phyloP scores from a whole-genome alignment of 1,284 basidiomycete genomes.

The Cutaneotrichosporon sp. region DNA sequence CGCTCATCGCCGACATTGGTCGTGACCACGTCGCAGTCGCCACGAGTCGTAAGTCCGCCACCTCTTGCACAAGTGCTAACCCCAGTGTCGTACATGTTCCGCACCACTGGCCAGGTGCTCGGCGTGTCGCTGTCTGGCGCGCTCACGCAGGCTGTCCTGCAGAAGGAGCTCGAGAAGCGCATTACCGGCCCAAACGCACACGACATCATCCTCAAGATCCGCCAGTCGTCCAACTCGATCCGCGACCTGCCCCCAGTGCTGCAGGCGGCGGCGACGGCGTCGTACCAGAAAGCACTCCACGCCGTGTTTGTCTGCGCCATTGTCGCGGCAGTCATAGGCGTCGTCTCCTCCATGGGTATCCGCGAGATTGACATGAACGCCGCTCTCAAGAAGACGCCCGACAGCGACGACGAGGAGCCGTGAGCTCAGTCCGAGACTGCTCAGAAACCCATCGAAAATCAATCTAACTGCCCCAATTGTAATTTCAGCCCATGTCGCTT shows the following conservation, averaged over 20 bases:
- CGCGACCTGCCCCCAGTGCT: slow-evolving; percentile 60
- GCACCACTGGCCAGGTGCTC: slow-evolving; percentile 84
- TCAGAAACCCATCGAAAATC: too few species aligned
- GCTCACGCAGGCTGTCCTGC: slow-evolving; percentile 68
- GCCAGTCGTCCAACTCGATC: slow-evolving; percentile 77
- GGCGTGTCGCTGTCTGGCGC: slow-evolving; percentile 80
- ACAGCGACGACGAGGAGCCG: not conserved
- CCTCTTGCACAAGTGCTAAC: not conserved
- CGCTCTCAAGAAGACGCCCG: not conserved
- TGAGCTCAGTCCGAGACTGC: too few species aligned
- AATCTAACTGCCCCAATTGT: too few species aligned
- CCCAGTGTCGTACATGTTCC: slow-evolving; percentile 79
- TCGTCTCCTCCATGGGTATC: slow-evolving; percentile 33
- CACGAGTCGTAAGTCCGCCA: slow-evolving; percentile 65
- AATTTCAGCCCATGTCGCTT: too few species aligned
- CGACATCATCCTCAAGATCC: slow-evolving; percentile 53
- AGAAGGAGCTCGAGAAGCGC: slow-evolving; percentile 60
- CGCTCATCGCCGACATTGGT: slow-evolving; percentile 73
- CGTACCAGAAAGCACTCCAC: slow-evolving; percentile 75
- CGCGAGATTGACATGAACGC: slow-evolving; percentile 34
- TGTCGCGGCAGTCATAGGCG: slow-evolving; percentile 39
- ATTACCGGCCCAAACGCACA: slow-evolving; percentile 67
- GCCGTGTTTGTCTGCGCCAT: slow-evolving; percentile 77
- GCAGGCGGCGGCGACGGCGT: slow-evolving; percentile 65
- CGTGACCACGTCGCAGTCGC: slow-evolving; percentile 76